Base-by-base conservation (phyloP, 2,329 filamentous ascomycete genomes). In the Colletotrichum costaricense region DNA sequence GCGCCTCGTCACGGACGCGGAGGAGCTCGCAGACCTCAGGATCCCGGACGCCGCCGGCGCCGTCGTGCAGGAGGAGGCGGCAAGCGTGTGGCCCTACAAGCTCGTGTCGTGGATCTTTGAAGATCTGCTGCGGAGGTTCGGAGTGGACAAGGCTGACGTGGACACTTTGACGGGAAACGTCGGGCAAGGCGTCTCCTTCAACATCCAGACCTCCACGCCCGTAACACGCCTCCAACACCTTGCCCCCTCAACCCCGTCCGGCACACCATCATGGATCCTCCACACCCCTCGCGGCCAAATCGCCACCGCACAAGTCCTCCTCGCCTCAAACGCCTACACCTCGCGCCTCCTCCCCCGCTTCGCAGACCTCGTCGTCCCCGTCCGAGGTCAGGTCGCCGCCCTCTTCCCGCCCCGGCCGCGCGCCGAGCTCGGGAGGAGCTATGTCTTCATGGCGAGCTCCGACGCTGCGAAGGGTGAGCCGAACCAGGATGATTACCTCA, bases 291-390 rank as follows among this genome's bases (percentile, higher is more conserved):
- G 94, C 26, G 95, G 95, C n/a, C 84, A 82, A 55, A 87, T 97
- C 68, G 80, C 80, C 0, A 87, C 94, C 1, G 83, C 85, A 14
- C 87, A 89, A 42, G 89, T 97, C 24, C 87, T 98, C 22, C 88
- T 97, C 19, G 93, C 94, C 5, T 96, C 93, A 1, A 98, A 98
- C 79, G 95, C 87, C 4, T 97, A 97, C 81, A 95, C 94, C 0
- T 94, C 94, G 1, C 88, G 92, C 73, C 86, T 98, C 4, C 84
- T 96, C 2, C 94, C 94, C 0, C 79, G 84, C 42, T 92, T 96
- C 76, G 86, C 89, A 9, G 90, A 92, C 75, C 86, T 95, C 9
- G 93, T 97, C 75, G 90, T 95, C 2, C 95, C 95, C 0, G 91
- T 93, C 2, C 87, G 93, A 28, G 95, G 94, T 1, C 91, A 95